Evolutionary conservation across 768 basidiomycete species (phyloP).

Genomic region (Mycena kentingensis): DNA sequence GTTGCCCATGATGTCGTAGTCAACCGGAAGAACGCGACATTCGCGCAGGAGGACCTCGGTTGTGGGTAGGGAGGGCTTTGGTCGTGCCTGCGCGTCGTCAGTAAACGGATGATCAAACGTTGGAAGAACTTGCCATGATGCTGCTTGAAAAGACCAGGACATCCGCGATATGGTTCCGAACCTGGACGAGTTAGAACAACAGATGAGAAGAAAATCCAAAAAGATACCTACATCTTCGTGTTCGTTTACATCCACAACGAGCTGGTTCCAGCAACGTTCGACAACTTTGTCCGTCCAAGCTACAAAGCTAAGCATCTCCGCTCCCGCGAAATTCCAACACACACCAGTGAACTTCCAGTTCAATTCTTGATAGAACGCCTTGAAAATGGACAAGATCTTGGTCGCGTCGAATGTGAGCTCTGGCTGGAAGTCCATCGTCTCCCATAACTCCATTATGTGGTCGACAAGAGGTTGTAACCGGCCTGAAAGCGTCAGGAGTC

Average conservation of each 20-base stretch:
- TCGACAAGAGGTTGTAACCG: slow-evolving; percentile 79
- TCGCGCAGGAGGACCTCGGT: slow-evolving; percentile 68
- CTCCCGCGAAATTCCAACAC: neutral
- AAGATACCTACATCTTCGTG: slow-evolving; percentile 67
- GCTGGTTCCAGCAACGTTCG: slow-evolving; percentile 67
- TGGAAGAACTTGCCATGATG: slow-evolving; percentile 55
- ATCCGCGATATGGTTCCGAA: slow-evolving; percentile 76
- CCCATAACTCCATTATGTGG: slow-evolving; percentile 64
- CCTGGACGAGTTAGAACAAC: slow-evolving; percentile 39
- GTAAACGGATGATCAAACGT: slow-evolving; percentile 1
- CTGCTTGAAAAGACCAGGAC: slow-evolving; percentile 71
- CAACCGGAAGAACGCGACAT: slow-evolving; percentile 54
- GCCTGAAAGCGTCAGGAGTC: neutral
- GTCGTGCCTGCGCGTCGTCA: slow-evolving; percentile 52
- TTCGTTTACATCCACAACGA: slow-evolving; percentile 62
- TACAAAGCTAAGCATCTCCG: neutral
- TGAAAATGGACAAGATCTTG: slow-evolving; percentile 67
- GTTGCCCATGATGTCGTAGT: slow-evolving; percentile 77
- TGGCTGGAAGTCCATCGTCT: slow-evolving; percentile 71
- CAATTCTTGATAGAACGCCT: slow-evolving; percentile 71
- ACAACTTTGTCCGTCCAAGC: slow-evolving; percentile 75
- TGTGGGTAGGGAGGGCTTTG: slow-evolving; percentile 60
- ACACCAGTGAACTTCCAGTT: slow-evolving; percentile 69
- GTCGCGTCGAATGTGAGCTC: slow-evolving; percentile 83
- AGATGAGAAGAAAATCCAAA: neutral